Evolutionary conservation across 2,329 filamentous ascomycete species (phyloP), one percentile per base, ranked within the genome.

Genomic region (Colletotrichum sp.): DNA sequence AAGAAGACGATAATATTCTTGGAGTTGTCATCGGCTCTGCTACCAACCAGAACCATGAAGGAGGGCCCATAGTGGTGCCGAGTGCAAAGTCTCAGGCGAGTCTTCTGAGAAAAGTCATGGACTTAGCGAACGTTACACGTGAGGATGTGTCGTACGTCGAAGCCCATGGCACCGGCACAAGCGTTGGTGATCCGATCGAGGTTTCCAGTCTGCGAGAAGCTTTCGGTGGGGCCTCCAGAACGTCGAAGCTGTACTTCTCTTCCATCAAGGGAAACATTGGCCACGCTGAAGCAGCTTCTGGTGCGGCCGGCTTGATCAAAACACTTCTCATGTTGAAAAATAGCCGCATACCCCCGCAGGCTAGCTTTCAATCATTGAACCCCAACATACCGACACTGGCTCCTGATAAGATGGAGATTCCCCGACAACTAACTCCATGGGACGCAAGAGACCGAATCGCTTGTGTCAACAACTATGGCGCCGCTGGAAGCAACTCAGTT

Each of bases 21-120:
- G 87, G 84, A 8, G 81, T 87, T 5, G 85, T 90, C 29, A 75
- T 82, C 0, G 83, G 80, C 3, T 85, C 84, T 0, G 84, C 81
- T 0, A 80, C 85, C 2, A 86, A 88, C 76, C 86, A 87, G 69
- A 87, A 89, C 72, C 85, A 85, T 5, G 55, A 69, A 4, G 19
- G 25, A 6, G 57, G 55, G 7, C 71, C 71, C 8, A 73, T 73
- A 13, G 30, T 69, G 6, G 64, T 73, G 1, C 65, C 71, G 1
- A 86, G 82, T 29, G 80, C 80, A 7, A 80, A 79, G 3, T 79
- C 82, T 3, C 81, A 80, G 32, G 70, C 78, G 12, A 64, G 29
- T 8, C 72, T 81, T 4, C 92, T 91, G 82, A 89, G 89, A 78
- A 88, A 88, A 67, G 86, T 93, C 11, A 86, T 92, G 7, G 86